Conservation (phyloP, 345 rosid genomes). For the Melastoma malabathricum region DNA sequence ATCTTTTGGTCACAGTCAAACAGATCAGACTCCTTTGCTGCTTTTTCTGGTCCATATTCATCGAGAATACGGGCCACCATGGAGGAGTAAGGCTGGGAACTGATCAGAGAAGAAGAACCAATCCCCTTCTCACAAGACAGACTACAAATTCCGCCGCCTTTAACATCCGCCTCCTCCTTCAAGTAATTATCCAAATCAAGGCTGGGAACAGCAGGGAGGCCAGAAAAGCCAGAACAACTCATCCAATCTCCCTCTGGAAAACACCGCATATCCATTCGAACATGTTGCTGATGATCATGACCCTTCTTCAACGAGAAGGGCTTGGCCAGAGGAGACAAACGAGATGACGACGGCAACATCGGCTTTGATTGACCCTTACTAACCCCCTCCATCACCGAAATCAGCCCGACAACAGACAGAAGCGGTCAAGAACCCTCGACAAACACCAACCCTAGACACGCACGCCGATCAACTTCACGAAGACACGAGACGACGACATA, state of each 20-base stretch:
- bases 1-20: neutral
- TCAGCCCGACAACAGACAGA: conserved; percentile 1
- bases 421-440: conserved; percentile 1
- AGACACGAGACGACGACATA: too few relatives aligned
- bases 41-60: neutral
- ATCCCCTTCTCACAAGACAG: too few relatives aligned
- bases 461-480: too few relatives aligned
- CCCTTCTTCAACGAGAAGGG: conserved; percentile 22
- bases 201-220: conserved; percentile 5
- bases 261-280: neutral
- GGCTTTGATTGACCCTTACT: conserved; percentile 1
- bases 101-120: neutral
- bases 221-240: conserved; percentile 9
- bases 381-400: conserved; percentile 7
- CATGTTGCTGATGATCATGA: conserved; percentile 3
- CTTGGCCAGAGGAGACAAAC: conserved; percentile 29
- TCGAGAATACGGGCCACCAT: neutral
- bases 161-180: too few relatives aligned
- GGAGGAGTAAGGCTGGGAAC: conserved; percentile 1
- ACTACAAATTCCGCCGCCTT: too few relatives aligned
- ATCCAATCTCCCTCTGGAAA: conserved; percentile 3
- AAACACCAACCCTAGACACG: too few relatives aligned
- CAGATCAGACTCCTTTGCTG: neutral
- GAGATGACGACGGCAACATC: conserved; percentile 11
- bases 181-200: neutral